These are phyloP conservation scores for Tetrastigma voinierianum DNA, from an alignment of 164 flowering plant species.

Conservation along the genomic window DNA sequence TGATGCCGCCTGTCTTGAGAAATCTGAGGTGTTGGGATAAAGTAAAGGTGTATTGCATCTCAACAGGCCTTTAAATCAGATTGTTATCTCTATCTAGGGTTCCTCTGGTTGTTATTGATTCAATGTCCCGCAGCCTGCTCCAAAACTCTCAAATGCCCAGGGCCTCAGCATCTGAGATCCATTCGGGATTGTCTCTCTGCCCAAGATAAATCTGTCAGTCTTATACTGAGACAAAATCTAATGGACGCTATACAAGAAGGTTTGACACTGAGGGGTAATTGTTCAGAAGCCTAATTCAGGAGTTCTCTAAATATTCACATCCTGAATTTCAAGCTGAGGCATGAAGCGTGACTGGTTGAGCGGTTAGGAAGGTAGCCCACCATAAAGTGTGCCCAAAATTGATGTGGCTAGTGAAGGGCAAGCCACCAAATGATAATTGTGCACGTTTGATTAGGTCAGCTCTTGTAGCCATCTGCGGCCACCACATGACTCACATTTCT, in stretches of 20 bases:
- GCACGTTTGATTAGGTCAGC: slow-evolving; percentile 54
- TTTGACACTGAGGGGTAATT: slow-evolving; percentile 64
- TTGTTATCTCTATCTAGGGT: slow-evolving; percentile 54
- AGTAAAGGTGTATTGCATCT: slow-evolving; percentile 78
- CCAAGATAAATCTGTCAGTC: slow-evolving; percentile 75
- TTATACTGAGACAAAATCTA: slow-evolving; percentile 73
- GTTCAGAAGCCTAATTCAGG: slow-evolving; percentile 87
- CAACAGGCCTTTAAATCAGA: slow-evolving; percentile 66
- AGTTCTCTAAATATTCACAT: slow-evolving; percentile 55
- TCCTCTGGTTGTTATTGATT: slow-evolving; percentile 48
- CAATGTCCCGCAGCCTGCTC: slow-evolving; percentile 49
- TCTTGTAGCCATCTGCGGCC: slow-evolving; percentile 61
- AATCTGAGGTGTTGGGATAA: slow-evolving; percentile 73
- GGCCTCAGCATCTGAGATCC: slow-evolving; percentile 60
- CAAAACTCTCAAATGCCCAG: slow-evolving; percentile 60
- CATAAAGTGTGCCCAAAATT: slow-evolving; percentile 96
- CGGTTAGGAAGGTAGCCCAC: slow-evolving; percentile 88
- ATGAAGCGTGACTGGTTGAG: slow-evolving; percentile 77
- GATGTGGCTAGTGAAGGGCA: slow-evolving; percentile 80
- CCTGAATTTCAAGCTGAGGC: slow-evolving; percentile 72
- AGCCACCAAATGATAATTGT: slow-evolving; percentile 76
- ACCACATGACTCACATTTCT: slow-evolving; percentile 73
- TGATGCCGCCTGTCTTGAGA: slow-evolving; percentile 55
- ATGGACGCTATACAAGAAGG: slow-evolving; percentile 77
- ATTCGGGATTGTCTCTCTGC: slow-evolving; percentile 56